Conservation (phyloP, 2,329 filamentous ascomycete species). For the Penicillium hesseltinei region DNA sequence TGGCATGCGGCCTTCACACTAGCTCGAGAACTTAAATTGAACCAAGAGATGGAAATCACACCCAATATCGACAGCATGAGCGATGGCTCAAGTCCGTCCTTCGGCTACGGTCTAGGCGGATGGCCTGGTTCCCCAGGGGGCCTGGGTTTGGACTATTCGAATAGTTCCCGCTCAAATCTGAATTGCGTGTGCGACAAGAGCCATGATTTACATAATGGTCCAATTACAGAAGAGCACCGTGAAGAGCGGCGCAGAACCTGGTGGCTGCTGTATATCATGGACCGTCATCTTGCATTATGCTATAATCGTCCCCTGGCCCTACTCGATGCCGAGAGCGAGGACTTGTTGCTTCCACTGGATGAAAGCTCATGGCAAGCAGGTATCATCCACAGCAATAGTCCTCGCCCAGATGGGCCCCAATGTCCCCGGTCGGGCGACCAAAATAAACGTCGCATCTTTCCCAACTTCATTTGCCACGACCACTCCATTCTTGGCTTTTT, state of each 20-base stretch:
- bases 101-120: conserved; percentile 33
- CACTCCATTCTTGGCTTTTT: conserved; percentile 92
- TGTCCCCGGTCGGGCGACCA: conserved; percentile 35
- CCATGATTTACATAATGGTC: conserved; percentile 25
- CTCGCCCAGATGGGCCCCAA: conserved; percentile 37
- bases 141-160: conserved; percentile 45
- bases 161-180: conserved; percentile 31
- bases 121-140: conserved; percentile 52
- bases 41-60: conserved; percentile 65
- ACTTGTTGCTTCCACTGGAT: conserved; percentile 79
- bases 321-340: conserved; percentile 82
- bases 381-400: conserved; percentile 63
- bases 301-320: conserved; percentile 88
- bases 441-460: conserved; percentile 61
- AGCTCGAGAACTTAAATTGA: conserved; percentile 81
- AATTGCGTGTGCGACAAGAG: conserved; percentile 38
- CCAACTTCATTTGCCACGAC: conserved; percentile 78
- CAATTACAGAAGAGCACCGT: conserved; percentile 70
- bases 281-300: conserved; percentile 84
- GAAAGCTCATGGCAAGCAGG: conserved; percentile 84
- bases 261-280: conserved; percentile 92
- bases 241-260: conserved; percentile 87
- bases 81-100: conserved; percentile 34
- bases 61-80: conserved; percentile 30
- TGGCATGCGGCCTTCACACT: conserved; percentile 95